These are phyloP conservation scores for Microbotryum saponariae DNA, from an alignment of 1,284 basidiomycete species.

Conservation along the genomic window DNA sequence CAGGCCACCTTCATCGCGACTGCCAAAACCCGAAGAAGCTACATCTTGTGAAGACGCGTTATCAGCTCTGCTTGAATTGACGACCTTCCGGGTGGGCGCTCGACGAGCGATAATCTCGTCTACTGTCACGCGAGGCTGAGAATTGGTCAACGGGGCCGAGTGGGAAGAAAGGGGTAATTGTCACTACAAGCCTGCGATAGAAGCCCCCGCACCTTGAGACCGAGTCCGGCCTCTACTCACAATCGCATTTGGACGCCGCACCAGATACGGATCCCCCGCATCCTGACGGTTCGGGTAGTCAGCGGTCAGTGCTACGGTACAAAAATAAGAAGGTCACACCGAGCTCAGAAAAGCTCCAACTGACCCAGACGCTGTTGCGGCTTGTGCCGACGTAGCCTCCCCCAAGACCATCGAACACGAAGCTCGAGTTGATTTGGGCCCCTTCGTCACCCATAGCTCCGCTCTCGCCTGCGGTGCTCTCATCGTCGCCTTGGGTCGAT, in stretches of 20 bases:
- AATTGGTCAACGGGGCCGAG: background rate
- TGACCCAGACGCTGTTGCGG: slow-evolving; percentile 43
- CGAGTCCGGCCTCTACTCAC: slow-evolving; percentile 45
- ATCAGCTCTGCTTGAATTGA: no score
- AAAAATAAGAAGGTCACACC: no score
- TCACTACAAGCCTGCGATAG: no score
- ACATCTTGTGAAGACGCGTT: background rate
- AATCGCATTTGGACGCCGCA: slow-evolving; percentile 41
- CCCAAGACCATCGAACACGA: slow-evolving; percentile 64
- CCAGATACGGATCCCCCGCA: slow-evolving; percentile 34
- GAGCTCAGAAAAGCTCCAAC: slow-evolving; percentile 38
- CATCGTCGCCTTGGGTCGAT: slow-evolving; percentile 5
- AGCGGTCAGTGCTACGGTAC: background rate
- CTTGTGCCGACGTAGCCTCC: slow-evolving; percentile 50
- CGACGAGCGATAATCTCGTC: slow-evolving; percentile 82
- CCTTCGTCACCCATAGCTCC: slow-evolving; percentile 47
- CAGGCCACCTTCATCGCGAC: no score
- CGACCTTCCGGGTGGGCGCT: slow-evolving; percentile 43
- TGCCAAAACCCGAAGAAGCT: background rate
- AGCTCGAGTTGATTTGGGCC: slow-evolving; percentile 65
- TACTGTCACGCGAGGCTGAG: slow-evolving; percentile 68
- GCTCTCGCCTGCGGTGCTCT: slow-evolving; percentile 31
- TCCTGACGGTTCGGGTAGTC: slow-evolving; percentile 15
- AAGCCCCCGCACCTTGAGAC: no score
- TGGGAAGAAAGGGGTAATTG: background rate